Evolutionary conservation across 2,329 filamentous ascomycete genomes (phyloP), one percentile per base, ranked within the genome.

Genomic region (Colletotrichum somersetense): DNA sequence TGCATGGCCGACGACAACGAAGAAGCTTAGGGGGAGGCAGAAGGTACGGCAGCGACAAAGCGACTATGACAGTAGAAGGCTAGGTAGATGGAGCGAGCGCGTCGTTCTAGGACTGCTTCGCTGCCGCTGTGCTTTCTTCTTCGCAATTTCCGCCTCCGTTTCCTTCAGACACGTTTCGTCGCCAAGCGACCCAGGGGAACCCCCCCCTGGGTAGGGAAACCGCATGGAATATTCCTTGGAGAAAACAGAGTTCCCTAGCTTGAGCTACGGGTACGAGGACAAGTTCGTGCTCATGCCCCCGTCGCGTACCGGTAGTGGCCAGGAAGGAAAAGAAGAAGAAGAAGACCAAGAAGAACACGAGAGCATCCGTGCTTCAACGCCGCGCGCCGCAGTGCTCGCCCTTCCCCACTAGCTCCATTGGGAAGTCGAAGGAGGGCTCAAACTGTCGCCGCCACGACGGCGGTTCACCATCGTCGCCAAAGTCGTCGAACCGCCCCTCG

Each of bases 141-240:
- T 33, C 14, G 6, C 26, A 16, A 18, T 18, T 16, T 33, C 50
- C 6, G 16, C 6, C 26, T 53, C 50, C 50, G 26, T 53, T 53
- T 53, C 50, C 50, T 33, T 53, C 50, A 33, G 50, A 53, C 26
- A 33, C 10, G 50, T 53, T 53, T 66, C 33, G 23, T 20, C 52
- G 42, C 46, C 35, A 61, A 59, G 55, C 38, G 26, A n/a, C 38
- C 38, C 62, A 57, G 50, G 59, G 8, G 18, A 11, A 53, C 62
- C 52, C 50, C 52, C 52, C 18, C 44, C 8, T 46, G 11, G 33
- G 26, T 53, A 42, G n/a, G 55, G 46, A 11, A 66, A 35, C 46
- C 26, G 62, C 67, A 66, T 66, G 63, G 48, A 66, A 71, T 30
- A 26, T 61, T 58, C 63, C 40, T 44, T 56, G 40, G 62, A 62